Conservation (phyloP, 805 yeast species). For the Yamadazyma paraphyllophila region DNA sequence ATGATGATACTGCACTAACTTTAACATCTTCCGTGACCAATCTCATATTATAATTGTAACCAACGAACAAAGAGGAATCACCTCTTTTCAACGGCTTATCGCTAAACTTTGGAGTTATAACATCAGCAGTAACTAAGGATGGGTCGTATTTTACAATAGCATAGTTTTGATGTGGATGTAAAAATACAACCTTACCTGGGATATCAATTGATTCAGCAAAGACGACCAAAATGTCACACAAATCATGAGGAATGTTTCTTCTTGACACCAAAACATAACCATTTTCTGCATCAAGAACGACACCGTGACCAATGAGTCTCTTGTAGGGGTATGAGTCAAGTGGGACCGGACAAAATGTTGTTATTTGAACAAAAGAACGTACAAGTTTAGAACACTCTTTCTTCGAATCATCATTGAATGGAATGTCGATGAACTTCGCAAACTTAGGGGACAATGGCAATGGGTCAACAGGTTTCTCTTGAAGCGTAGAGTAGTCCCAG, state of each 20-base stretch:
- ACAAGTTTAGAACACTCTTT: slow-evolving; percentile 54
- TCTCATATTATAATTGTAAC: slow-evolving; percentile 69
- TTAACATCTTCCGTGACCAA: slow-evolving; percentile 71
- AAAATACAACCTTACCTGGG: slow-evolving; percentile 75
- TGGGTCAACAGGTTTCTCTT: slow-evolving; percentile 63
- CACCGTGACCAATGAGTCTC: slow-evolving; percentile 66
- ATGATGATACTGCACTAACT: slow-evolving; percentile 72
- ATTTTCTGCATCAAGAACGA: slow-evolving; percentile 73
- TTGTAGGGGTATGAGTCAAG: slow-evolving; percentile 73
- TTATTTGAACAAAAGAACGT: slow-evolving; percentile 70
- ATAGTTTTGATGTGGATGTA: slow-evolving; percentile 86
- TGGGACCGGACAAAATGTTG: slow-evolving; percentile 61
- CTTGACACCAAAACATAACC: slow-evolving; percentile 83
- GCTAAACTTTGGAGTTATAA: slow-evolving; percentile 64
- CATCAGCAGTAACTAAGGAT: slow-evolving; percentile 63
- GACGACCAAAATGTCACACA: slow-evolving; percentile 70
- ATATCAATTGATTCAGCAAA: slow-evolving; percentile 83
- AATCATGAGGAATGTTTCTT: slow-evolving; percentile 76
- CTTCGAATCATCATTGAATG: slow-evolving; percentile 46
- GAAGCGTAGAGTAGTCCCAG: slow-evolving; percentile 54
- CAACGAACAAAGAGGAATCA: slow-evolving; percentile 73
- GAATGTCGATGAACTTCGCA: slow-evolving; percentile 70
- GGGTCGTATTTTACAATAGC: slow-evolving; percentile 85
- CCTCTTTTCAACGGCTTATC: slow-evolving; percentile 64
- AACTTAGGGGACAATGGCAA: slow-evolving; percentile 49